Base-by-base conservation (phyloP, 345 rosid species). In the Eucalyptus pauciflora region DNA sequence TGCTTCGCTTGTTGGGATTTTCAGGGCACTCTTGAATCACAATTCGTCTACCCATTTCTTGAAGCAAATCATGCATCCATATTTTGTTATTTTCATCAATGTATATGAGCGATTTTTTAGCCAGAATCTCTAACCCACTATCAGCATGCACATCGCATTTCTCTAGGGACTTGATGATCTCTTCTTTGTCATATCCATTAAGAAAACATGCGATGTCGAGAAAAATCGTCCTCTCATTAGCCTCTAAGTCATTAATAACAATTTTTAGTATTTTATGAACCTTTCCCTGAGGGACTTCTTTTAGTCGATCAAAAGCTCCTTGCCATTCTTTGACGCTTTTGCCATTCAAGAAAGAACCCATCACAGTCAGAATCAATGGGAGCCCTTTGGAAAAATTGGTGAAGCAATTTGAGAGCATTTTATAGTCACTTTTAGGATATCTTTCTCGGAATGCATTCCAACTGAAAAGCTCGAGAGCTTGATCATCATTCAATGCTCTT, bases 11-110 rank as follows among this genome's bases (percentile, higher is more conserved):
- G 76, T n/a, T 15, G 37, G 76, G 76, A 31, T n/a, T n/a, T 14
- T n/a, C 37, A 15, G 37, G 37, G 41, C 76, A 64, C 76, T 64
- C 76, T 64, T n/a, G 41, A 64, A n/a, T 64, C 41, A 64, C 41
- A 8, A 64, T 64, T 15, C 0, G 41, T 2, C 10, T 15, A n/a
- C 76, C 41, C 3, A 1, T 64, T 64, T 64, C 41, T 0, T 64
- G 37, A n/a, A 64, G 76, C 76, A 64, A n/a, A 64, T 64, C 41
- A 0, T 64, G 76, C 76, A 64, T 64, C 76, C 41, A 4, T 64
- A 64, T n/a, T 64, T 64, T n/a, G 16, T 64, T n/a, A 14, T 64
- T 64, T 64, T n/a, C 76, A n/a, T 64, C 41, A 1, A 64, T 64
- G 76, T n/a, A 64, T n/a, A 64, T n/a, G 41, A 64, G 41, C 0